phyloP scores from a whole-genome alignment of 495 filamentous ascomycete genomes.

The Cenococcum geophilum region DNA sequence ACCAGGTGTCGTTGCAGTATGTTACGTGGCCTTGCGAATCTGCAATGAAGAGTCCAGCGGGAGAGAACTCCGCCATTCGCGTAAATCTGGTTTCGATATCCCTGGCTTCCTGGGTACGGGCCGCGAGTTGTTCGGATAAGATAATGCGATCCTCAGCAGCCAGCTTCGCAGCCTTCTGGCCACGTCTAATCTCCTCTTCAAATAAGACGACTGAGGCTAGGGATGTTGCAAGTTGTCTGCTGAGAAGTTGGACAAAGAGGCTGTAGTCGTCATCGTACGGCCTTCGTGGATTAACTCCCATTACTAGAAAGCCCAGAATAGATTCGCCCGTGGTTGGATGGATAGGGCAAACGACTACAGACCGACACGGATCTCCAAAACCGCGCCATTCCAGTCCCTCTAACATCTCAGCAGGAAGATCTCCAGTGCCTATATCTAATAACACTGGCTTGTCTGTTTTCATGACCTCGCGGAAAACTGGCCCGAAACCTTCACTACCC shows the following conservation, averaged over 20 bases:
- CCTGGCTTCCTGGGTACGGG: slow-evolving; percentile 59
- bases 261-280: slow-evolving; percentile 65
- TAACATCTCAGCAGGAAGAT: slow-evolving; percentile 52
- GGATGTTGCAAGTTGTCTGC: slow-evolving; percentile 61
- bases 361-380: slow-evolving; percentile 56
- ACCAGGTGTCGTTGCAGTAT: slow-evolving; percentile 71
- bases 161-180: slow-evolving; percentile 57
- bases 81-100: slow-evolving; percentile 69
- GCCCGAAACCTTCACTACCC: slow-evolving; percentile 57
- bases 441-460: slow-evolving; percentile 52
- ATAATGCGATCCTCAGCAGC: slow-evolving; percentile 61
- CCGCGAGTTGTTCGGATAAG: slow-evolving; percentile 59
- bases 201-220: slow-evolving; percentile 67
- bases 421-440: slow-evolving; percentile 52
- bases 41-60: slow-evolving; percentile 68
- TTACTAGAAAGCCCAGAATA: slow-evolving; percentile 59
- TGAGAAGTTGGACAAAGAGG: slow-evolving; percentile 63
- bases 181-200: slow-evolving; percentile 65
- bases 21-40: slow-evolving; percentile 54
- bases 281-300: slow-evolving; percentile 62
- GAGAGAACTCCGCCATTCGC: slow-evolving; percentile 66
- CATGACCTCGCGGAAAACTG: slow-evolving; percentile 62
- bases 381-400: slow-evolving; percentile 58
- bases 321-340: slow-evolving; percentile 61
- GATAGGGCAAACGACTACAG: slow-evolving; percentile 63